Base-by-base conservation (phyloP, 148 eudicot genomes). In the Diospyros kaki region DNA sequence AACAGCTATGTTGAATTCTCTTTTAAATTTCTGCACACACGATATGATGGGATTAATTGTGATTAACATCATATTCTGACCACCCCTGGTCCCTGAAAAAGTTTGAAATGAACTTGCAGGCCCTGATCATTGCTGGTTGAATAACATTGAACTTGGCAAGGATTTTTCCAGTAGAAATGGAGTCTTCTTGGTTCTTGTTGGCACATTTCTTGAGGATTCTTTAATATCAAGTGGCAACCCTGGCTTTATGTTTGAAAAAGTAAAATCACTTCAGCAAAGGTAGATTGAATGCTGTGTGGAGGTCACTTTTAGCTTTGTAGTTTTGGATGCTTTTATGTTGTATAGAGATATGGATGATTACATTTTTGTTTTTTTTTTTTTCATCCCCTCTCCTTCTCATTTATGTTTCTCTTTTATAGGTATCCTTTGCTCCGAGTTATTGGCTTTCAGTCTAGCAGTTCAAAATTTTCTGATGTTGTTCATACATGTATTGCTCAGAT, bases 241-340 rank as follows among this genome's bases (percentile, higher is more conserved):
- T 74, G 65, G 45, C 42, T 28, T 59, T 64, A 81, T 84, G 86
- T 67, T 92, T 66, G 87, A 87, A 78, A 92, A 83, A 77, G 91
- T 82, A 48, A 94, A 94, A 82, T 75, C 80, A 46, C 91, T 94
- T 78, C 93, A 94, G 79, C 96, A 89, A 81, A 92, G 98, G 98
- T 94, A 86, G 73, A 81, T 50, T 46, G 66, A 77, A 65, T 71
- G 56, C 50, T 74, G 39, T 73, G 9, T 12, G 50, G 59, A 39
- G 63, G 80, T 75, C 61, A 18, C 74, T 72, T 39, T 79, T 76
- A 17, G 45, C 74, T 68, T 75, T 6, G 72, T 70, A 61, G 48
- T 51, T 75, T 42, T 73, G 66, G 2, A 52, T 43, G 5, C 51
- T 68, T 38, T 53, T 6, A 6, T 28, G 14, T 70, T 40, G 58